phyloP scores from a whole-genome alignment of 2,329 filamentous ascomycete genomes.

The Botrytis medusae region DNA sequence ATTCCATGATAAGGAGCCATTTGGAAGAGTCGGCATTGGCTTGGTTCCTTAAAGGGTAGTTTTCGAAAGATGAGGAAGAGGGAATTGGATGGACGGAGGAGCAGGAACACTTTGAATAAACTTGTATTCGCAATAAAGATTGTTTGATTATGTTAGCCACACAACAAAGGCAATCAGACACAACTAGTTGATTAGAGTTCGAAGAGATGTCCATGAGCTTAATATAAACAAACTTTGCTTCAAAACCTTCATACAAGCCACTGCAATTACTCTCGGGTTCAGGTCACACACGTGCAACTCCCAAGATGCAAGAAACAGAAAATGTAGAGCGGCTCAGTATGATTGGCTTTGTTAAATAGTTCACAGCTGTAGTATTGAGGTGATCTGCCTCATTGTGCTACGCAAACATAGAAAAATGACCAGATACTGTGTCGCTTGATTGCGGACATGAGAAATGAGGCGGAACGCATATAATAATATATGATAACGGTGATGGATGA shows the following conservation, averaged over 20 bases:
- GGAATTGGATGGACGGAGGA: background rate
- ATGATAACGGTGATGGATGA: constrained; percentile 1
- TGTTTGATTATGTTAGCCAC: background rate
- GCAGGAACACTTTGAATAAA: background rate
- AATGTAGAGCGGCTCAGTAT: background rate
- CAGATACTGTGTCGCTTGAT: background rate
- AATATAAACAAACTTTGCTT: constrained; percentile 4
- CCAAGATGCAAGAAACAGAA: background rate
- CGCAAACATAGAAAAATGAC: constrained; percentile 1
- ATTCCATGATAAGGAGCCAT: constrained; percentile 23
- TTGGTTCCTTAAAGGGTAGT: background rate
- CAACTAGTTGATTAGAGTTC: background rate
- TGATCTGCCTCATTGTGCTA: constrained; percentile 8
- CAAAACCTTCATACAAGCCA: background rate
- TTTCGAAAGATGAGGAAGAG: background rate
- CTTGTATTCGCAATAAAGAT: background rate
- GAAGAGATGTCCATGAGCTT: background rate
- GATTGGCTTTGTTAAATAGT: background rate
- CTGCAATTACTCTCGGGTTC: background rate
- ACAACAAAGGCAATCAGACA: background rate
- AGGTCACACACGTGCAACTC: background rate
- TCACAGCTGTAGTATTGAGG: background rate
- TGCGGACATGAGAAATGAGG: background rate
- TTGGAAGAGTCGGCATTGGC: constrained; percentile 4
- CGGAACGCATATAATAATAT: background rate